Percentiles rank a stretch among this genome's conserved stretches.
Evolutionary conservation across 352 stramenopile species (phyloP).

Genomic region (Phytophthora palmivora): DNA sequence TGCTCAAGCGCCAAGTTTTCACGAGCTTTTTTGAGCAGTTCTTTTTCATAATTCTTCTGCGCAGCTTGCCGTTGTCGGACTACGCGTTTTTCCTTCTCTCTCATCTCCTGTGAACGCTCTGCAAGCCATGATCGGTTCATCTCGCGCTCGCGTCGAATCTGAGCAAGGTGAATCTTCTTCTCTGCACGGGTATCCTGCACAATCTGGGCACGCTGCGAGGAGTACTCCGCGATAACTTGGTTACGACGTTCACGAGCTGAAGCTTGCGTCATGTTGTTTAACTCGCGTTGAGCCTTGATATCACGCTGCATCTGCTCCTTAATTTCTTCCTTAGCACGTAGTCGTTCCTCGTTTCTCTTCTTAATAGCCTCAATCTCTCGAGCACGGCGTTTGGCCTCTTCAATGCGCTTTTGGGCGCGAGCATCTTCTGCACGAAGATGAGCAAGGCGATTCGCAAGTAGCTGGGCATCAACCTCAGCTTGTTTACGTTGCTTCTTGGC

Average conservation of each 20-base stretch:
- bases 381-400: conserved; percentile 67
- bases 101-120: conserved; percentile 63
- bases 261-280: conserved; percentile 55
- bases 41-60: conserved; percentile 62
- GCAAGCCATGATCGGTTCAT: conserved; percentile 46
- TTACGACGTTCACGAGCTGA: conserved; percentile 51
- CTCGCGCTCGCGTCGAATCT: conserved; percentile 55
- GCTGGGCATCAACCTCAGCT: conserved; percentile 58
- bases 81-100: conserved; percentile 51
- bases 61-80: conserved; percentile 48
- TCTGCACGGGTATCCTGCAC: conserved; percentile 62
- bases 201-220: conserved; percentile 51
- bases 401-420: conserved; percentile 66
- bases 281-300: conserved; percentile 56
- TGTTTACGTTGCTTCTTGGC: conserved; percentile 56
- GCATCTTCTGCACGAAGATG: conserved; percentile 69
- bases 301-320: conserved; percentile 63
- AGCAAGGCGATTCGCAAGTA: conserved; percentile 69
- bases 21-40: conserved; percentile 51
- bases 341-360: conserved; percentile 61
- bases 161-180: conserved; percentile 46
- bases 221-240: conserved; percentile 50
- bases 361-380: conserved; percentile 68
- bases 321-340: conserved; percentile 56
- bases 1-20: conserved; percentile 61